A percentile compares a stretch with the other conserved stretches of the same genome.
Conservation (phyloP, 108 stramenopile species). For the Skeletonema potamos region DNA sequence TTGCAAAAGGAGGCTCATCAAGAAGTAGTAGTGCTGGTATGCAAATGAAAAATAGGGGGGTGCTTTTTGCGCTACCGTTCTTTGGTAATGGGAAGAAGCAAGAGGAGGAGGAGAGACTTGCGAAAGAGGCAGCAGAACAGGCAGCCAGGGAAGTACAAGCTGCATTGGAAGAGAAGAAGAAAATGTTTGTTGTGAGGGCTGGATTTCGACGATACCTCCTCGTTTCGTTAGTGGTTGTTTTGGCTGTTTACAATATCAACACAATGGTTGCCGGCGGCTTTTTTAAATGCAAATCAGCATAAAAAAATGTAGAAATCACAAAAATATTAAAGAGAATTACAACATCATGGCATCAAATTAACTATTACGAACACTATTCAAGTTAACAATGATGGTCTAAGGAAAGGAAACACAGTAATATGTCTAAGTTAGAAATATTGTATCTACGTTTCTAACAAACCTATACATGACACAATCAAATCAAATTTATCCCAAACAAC, state of each 20-base stretch:
- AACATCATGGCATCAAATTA: too few species aligned
- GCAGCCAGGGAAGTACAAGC: slow-evolving; percentile 24
- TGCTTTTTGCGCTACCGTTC: slow-evolving; percentile 31
- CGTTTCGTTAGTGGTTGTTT: slow-evolving; percentile 29
- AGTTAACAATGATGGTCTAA: too few species aligned
- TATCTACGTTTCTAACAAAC: too few species aligned
- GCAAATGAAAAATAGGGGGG: not conserved
- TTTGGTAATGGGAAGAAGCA: slow-evolving; percentile 20
- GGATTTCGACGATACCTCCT: slow-evolving; percentile 39
- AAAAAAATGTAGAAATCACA: too few species aligned
- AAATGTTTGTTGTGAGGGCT: slow-evolving; percentile 18
- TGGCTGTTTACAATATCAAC: slow-evolving; percentile 29
- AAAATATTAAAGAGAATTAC: too few species aligned
- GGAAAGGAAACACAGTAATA: too few species aligned
- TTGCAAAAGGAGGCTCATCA: slow-evolving; percentile 8
- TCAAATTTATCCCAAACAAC: too few species aligned
- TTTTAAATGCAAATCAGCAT: not conserved
- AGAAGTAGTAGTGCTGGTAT: not conserved
- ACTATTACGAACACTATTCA: too few species aligned
- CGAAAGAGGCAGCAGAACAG: slow-evolving; percentile 19
- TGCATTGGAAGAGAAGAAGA: slow-evolving; percentile 11
- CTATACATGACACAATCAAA: too few species aligned
- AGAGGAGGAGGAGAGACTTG: slow-evolving; percentile 34
- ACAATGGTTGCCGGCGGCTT: not conserved
- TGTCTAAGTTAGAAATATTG: too few species aligned